Evolutionary conservation across 2,329 filamentous ascomycete species (phyloP), one percentile per base, ranked within the genome.

Genomic region (Alternaria viburni): DNA sequence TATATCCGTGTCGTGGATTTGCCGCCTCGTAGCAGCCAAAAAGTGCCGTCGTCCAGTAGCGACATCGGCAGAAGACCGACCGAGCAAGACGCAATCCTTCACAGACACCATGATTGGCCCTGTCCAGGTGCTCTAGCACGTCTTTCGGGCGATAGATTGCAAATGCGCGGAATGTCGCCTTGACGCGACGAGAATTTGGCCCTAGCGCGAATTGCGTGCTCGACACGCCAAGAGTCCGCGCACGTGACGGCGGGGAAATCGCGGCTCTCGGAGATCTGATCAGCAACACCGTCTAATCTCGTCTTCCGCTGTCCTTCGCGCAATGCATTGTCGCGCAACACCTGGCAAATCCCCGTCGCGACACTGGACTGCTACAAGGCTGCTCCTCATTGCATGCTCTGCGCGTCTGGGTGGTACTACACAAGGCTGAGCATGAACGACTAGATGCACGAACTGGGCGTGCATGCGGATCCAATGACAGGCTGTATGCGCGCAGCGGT

Each of bases 181-280:
- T 62, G 68, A 69, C 61, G 67, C 65, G 59, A 66, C 71, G 67
- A 71, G 66, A 75, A 73, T 69, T 68, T 64, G 63, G 57, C 59
- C 46, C 65, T 77, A 77, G 75, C 70, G 74, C 65, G 50, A 65
- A 77, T 71, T 67, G 67, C 72, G 72, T 69, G 64, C 62, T 73
- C 62, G 57, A 61, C 32, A 52, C 46, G 58, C 57, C 64, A 61
- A 57, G 61, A 56, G 1, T 26, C 21, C 3, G 28, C 8, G 30
- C 26, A 26, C 50, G 56, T 46, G 59, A 57, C 51, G 10, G 61
- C 64, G 70, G 71, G 59, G 67, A 62, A 66, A 50, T 59, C 62
- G 49, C 62, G 68, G 66, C 17, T 36, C 58, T 74, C 70, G 70
- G 73, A 72, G 68, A 74, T 73, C 49, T 68, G 47, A 54, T 54